Base-by-base conservation (phyloP, 139 green algal genomes). In the Trebouxia sp. region DNA sequence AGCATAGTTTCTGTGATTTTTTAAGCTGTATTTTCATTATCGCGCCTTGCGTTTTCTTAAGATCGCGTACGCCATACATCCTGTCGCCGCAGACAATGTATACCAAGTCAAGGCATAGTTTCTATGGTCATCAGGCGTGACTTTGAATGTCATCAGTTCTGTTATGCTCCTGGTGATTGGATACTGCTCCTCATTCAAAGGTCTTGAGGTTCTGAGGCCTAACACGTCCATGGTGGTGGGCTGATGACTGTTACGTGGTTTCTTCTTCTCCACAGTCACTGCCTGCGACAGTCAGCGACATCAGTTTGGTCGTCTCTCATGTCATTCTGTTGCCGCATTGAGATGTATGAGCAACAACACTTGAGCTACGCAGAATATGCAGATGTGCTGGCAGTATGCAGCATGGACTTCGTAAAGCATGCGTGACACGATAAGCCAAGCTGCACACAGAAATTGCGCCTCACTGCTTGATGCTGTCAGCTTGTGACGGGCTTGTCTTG, bases 81-180 rank as follows among this genome's bases (percentile, higher is more conserved):
- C 65, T 26, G 82, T 91, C 53, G 78, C 80, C 15, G 51, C 84
- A 1, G 80, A 86, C 65, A 92, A 76, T 4, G 82, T 75, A 66
- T 87, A 93, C 90, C 90, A 93, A 2, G 89, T 94, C 39, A 83
- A 32, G 0, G 90, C 89, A 75, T 94, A 94, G 53, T 93, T 93
- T n/a, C 93, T 62, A 82, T 94, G 90, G 65, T 94, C 90, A 0
- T 70, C 24, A 6, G 90, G 90, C 80, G 88, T 94, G 14, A 94
- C 90, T 43, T 83, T 83, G 72, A 91, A 91, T 14, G 79, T 70
- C 28, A 93, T 48, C 15, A 96, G 80, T 58, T 96, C 92, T 7
- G 75, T 65, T 9, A 75, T 58, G 20, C 80, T 80, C 75, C 91
- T 91, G 22, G 90, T 84, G 45, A 87, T 75, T 20, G 92, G 92